Conservation (phyloP, 2,329 filamentous ascomycete species). For the Teratosphaeria nubilosa region DNA sequence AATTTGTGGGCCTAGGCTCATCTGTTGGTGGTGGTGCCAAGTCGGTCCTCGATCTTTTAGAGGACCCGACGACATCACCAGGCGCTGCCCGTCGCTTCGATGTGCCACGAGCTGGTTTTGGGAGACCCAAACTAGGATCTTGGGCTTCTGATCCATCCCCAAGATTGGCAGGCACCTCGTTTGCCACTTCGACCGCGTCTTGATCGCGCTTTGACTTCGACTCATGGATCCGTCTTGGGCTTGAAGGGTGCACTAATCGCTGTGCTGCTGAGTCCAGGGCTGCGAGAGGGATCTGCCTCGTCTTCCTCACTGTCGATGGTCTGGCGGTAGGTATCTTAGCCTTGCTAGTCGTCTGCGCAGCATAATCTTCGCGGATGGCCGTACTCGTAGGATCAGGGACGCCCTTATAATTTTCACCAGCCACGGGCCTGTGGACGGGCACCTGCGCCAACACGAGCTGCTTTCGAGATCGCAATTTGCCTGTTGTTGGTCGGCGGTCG, state of each 20-base stretch:
- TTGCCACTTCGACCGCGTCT: background rate
- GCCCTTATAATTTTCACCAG: background rate
- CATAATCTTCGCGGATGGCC: background rate
- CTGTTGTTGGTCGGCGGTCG: background rate
- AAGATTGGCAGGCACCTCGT: background rate
- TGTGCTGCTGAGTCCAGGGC: background rate
- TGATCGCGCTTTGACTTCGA: background rate
- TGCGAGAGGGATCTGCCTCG: background rate
- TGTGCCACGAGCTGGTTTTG: background rate
- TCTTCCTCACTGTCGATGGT: background rate
- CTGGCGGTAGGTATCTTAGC: background rate
- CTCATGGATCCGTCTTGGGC: background rate
- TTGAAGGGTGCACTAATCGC: background rate
- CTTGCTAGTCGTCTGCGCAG: background rate
- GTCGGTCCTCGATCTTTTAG: background rate
- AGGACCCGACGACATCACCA: background rate
- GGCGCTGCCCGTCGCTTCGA: background rate
- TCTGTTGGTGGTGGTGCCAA: background rate
- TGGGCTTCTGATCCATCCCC: background rate
- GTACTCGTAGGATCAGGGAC: background rate
- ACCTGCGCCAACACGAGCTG: constrained; percentile 2
- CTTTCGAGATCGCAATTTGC: constrained; percentile 1
- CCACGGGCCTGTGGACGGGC: background rate
- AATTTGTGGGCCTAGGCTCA: background rate
- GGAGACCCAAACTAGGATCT: background rate